phyloP scores from a whole-genome alignment of 2,329 filamentous ascomycete genomes.

The Talaromyces sp. region DNA sequence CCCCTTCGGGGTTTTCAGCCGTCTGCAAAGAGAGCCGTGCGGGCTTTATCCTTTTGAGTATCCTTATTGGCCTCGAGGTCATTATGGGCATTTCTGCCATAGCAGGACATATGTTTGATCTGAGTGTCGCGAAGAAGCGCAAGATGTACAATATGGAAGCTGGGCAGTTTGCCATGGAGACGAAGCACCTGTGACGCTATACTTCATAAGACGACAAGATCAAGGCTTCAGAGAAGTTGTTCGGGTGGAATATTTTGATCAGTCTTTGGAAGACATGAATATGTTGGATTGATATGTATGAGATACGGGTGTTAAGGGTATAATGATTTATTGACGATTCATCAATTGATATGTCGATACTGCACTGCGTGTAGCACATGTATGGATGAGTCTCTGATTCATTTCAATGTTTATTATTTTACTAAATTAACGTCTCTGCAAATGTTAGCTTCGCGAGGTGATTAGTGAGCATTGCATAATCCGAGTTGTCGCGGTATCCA shows the following conservation, averaged over 20 bases:
- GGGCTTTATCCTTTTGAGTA: conserved; percentile 29
- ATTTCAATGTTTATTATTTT: background rate
- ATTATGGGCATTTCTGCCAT: conserved; percentile 26
- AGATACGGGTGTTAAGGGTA: background rate
- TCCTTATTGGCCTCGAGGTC: conserved; percentile 30
- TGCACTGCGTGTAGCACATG: background rate
- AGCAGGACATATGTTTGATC: conserved; percentile 26
- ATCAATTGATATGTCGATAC: background rate
- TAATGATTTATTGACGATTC: background rate
- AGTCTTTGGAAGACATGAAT: background rate
- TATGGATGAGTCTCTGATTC: background rate
- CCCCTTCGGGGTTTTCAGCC: conserved; percentile 31
- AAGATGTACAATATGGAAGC: conserved; percentile 5
- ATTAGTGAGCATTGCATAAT: too few relatives aligned
- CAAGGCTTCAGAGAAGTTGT: background rate
- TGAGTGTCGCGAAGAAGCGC: conserved; percentile 23
- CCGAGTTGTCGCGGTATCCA: too few relatives aligned
- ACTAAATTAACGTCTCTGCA: background rate
- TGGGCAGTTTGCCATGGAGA: conserved; percentile 6
- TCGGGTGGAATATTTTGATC: background rate
- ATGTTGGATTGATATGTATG: background rate
- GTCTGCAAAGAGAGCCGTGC: conserved; percentile 34
- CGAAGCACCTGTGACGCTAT: background rate
- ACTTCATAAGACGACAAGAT: background rate
- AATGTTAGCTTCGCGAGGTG: too few relatives aligned